Conservation (phyloP, 768 basidiomycete genomes). For the Termitomyces sp. region DNA sequence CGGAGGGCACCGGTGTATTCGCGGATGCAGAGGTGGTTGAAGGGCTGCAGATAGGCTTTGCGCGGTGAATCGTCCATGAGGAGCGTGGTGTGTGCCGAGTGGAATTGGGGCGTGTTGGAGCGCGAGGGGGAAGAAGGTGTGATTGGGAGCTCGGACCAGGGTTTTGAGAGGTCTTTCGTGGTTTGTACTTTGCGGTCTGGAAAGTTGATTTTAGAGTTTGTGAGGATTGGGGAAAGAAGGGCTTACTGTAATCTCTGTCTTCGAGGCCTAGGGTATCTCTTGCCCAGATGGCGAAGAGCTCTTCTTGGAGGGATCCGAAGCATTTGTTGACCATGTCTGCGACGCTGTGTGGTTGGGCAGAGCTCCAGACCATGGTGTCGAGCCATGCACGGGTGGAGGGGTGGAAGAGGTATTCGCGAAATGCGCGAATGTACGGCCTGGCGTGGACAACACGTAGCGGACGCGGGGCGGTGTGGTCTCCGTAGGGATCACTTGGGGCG, state of each 20-base stretch:
- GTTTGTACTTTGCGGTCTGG: constrained; percentile 46
- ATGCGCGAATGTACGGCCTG: constrained; percentile 43
- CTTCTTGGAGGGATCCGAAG: constrained; percentile 39
- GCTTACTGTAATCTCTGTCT: constrained; percentile 60
- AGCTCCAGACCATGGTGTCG: constrained; percentile 87
- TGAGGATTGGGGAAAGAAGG: background rate
- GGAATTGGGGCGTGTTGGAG: constrained; percentile 11
- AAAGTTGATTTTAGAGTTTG: background rate
- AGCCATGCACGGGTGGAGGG: constrained; percentile 57
- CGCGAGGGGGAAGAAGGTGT: background rate
- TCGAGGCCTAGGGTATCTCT: constrained; percentile 71
- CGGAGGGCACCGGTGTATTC: constrained; percentile 46
- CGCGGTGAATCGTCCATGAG: constrained; percentile 52
- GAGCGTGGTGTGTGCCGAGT: constrained; percentile 41
- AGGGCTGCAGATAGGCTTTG: constrained; percentile 64
- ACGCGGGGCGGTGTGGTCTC: constrained; percentile 2
- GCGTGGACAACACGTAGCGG: constrained; percentile 39
- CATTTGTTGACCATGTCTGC: constrained; percentile 63
- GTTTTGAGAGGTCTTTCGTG: constrained; percentile 68
- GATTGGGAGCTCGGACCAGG: constrained; percentile 46
- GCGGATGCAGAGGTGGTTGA: constrained; percentile 72
- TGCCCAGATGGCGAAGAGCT: constrained; percentile 69
- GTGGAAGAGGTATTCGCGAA: constrained; percentile 60
- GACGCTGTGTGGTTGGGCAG: constrained; percentile 59
- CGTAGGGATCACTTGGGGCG: background rate